phyloP scores from a whole-genome alignment of 2,329 filamentous ascomycete species.

The Ciborinia camelliae region DNA sequence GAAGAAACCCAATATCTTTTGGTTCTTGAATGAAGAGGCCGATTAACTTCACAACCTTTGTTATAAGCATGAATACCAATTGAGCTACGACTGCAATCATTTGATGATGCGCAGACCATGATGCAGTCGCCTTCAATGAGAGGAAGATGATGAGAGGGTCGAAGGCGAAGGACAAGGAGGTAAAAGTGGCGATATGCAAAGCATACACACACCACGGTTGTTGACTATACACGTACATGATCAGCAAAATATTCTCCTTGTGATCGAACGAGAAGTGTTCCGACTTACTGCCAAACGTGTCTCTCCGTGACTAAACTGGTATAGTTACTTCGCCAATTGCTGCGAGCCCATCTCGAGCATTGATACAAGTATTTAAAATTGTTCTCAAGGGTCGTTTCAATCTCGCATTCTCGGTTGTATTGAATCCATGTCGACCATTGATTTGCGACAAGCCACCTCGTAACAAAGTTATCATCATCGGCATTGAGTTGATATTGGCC shows the following conservation, averaged over 20 bases:
- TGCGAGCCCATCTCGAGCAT: constrained; percentile 90
- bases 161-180: constrained; percentile 76
- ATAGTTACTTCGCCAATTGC: constrained; percentile 96
- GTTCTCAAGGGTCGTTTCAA: constrained; percentile 90
- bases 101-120: constrained; percentile 55
- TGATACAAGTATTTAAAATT: constrained; percentile 87
- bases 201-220: constrained; percentile 94
- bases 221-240: constrained; percentile 52
- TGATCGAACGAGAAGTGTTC: background rate
- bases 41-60: constrained; percentile 86
- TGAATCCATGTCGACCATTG: constrained; percentile 94
- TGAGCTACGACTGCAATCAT: constrained; percentile 58
- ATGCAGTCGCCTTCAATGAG: constrained; percentile 64
- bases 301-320: constrained; percentile 83
- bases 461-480: constrained; percentile 98
- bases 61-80: constrained; percentile 75
- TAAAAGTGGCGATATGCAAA: constrained; percentile 87
- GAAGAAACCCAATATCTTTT: constrained; percentile 73
- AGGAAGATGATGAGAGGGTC: constrained; percentile 71
- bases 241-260: constrained; percentile 22
- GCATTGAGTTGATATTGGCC: constrained; percentile 86
- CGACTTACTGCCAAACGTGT: constrained; percentile 82
- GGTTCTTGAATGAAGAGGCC: constrained; percentile 85
- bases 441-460: constrained; percentile 89
- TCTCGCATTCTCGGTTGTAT: constrained; percentile 85